Evolutionary conservation across 306 rosid species (phyloP), one percentile per base, ranked within the genome.

Genomic region (Trifolium subterraneum): DNA sequence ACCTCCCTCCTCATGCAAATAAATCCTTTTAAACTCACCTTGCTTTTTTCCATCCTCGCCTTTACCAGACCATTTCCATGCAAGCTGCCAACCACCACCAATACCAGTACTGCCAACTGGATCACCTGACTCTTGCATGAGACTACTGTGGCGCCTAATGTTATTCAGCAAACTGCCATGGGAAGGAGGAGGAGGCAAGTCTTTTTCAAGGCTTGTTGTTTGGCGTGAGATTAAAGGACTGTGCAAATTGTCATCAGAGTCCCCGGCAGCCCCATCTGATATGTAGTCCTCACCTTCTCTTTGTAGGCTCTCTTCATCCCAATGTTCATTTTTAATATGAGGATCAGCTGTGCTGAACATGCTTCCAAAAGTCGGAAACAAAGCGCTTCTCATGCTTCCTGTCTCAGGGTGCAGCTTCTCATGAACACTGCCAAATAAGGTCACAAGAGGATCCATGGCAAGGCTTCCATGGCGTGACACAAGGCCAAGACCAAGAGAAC

Each of bases 21-120:
- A 92, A 73, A 92, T 85, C 82, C 97, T 88, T 70, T 92, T 79
- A 80, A 92, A 92, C 65, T 83, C 97, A 55, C 90, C 93, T 82
- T 87, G 73, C 73, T 74, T 86, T 51, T 82, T 79, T 16, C 96
- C 93, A 58, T 85, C 92, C 72, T 79, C 90, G 8, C 85, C 90
- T 84, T 73, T 90, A 60, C 88, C 97, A 58, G 92, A 80, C 97
- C 97, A 92, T 85, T 92, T 85, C 97, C 97, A 92, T 55, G 97
- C 97, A 81, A 92, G 84, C 74, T 92, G 97, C 97, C 97, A 92
- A 39, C 97, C 97, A 54, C 97, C 97, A 70, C 97, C 96, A 68
- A 92, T 90, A 69, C 97, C 97, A 18, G 97, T 86, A 76, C 91
- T 82, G 48, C 85, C 88, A 54, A 83, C 90, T 41, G 86, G 81